Evolutionary conservation across 176 grass and related monocot species (phyloP).

Genomic region (Musa acuminata): DNA sequence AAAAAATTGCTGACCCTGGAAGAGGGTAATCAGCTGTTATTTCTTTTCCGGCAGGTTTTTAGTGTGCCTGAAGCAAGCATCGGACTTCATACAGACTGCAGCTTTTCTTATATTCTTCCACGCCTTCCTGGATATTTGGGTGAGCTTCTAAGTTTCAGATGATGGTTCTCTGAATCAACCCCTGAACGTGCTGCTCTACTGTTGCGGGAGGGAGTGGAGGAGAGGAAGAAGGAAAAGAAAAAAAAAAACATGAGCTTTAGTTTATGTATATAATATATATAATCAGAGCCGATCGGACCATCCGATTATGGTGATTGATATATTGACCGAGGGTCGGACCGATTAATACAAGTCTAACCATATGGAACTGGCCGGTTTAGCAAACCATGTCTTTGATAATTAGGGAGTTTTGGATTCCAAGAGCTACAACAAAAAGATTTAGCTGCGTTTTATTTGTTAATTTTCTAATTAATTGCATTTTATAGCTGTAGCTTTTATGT

Average conservation of each 20-base stretch:
- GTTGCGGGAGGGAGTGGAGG: too few relatives aligned
- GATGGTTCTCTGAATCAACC: not conserved
- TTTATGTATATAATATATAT: too few relatives aligned
- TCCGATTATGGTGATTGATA: too few relatives aligned
- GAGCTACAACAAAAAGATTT: not conserved
- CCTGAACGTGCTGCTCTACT: not conserved
- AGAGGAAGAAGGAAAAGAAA: too few relatives aligned
- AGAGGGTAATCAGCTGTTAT: too few relatives aligned
- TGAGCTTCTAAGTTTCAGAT: slow-evolving; percentile 13
- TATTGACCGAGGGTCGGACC: too few relatives aligned
- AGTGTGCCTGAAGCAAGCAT: slow-evolving; percentile 78
- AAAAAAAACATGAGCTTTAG: too few relatives aligned
- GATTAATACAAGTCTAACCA: too few relatives aligned
- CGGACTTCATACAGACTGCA: slow-evolving; percentile 88
- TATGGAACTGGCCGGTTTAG: too few relatives aligned
- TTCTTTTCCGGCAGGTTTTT: slow-evolving; percentile 42
- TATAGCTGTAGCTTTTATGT: not conserved
- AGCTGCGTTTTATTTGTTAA: not conserved
- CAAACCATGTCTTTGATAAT: too few relatives aligned
- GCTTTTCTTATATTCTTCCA: slow-evolving; percentile 92
- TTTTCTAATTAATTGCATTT: not conserved
- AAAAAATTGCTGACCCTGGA: not conserved
- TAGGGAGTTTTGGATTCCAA: too few relatives aligned
- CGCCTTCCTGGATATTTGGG: slow-evolving; percentile 75
- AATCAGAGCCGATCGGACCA: too few relatives aligned